Conservation (phyloP, 306 rosid genomes). For the Inga laurina region DNA sequence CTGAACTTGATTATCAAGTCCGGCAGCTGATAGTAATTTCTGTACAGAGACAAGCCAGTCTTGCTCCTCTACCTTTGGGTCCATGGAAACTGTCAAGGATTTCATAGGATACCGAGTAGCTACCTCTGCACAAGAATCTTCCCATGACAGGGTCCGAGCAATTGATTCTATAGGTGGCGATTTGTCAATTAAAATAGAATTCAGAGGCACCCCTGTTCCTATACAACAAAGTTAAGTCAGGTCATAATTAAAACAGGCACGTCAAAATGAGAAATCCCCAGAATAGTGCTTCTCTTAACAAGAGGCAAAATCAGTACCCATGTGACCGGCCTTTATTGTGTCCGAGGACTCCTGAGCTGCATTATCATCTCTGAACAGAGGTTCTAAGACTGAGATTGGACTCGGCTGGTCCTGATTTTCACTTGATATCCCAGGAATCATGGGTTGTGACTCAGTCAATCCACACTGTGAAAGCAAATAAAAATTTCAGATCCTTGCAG, state of each 20-base stretch:
- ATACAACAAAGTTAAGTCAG: constrained; percentile 25
- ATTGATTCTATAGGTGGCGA: constrained; percentile 96
- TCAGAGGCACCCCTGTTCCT: constrained; percentile 50
- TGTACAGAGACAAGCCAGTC: constrained; percentile 73
- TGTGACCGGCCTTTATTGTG: constrained; percentile 42
- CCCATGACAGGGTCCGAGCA: constrained; percentile 82
- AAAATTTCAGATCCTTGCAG: constrained; percentile 19
- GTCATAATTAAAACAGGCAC: constrained; percentile 14
- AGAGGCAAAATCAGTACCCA: constrained; percentile 43
- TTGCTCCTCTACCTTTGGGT: constrained; percentile 58
- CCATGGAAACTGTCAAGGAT: constrained; percentile 53
- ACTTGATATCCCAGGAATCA: constrained; percentile 43
- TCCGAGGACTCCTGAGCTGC: constrained; percentile 49
- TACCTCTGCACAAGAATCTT: constrained; percentile 59
- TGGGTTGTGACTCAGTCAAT: constrained; percentile 48
- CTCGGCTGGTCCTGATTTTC: constrained; percentile 86
- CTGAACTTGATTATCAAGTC: constrained; percentile 54
- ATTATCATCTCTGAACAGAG: constrained; percentile 66
- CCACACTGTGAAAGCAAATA: constrained; percentile 60
- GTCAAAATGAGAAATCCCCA: constrained; percentile 3
- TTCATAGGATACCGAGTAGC: constrained; percentile 51
- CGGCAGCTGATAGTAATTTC: constrained; percentile 70
- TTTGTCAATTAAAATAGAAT: constrained; percentile 89
- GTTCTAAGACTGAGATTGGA: constrained; percentile 86
- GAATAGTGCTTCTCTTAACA: constrained; percentile 8